These are phyloP conservation scores for Geotrichum ghanense DNA, from an alignment of 805 yeast genomes.

Conservation along the genomic window DNA sequence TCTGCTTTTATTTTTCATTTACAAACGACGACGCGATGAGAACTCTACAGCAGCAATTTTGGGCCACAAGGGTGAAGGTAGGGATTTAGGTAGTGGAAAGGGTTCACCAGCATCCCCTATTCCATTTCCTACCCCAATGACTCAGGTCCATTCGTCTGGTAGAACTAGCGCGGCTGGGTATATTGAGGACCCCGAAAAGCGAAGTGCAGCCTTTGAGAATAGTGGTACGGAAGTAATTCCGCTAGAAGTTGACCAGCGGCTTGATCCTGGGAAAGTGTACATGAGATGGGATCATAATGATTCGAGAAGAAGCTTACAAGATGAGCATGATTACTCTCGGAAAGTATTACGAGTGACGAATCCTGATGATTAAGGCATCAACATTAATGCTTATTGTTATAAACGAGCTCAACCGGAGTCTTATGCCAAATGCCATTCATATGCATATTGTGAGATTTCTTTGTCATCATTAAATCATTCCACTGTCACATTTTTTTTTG, in stretches of 20 bases:
- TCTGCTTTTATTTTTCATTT: constrained; percentile 32
- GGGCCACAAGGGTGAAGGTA: constrained; percentile 1
- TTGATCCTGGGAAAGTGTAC: constrained; percentile 46
- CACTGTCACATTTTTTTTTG: too few relatives aligned
- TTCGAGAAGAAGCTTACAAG: constrained; percentile 38
- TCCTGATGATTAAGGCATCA: too few relatives aligned
- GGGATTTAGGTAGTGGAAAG: constrained; percentile 10
- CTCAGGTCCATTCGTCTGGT: constrained; percentile 10
- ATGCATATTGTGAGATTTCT: too few relatives aligned
- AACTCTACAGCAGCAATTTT: constrained; percentile 3
- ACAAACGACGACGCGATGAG: constrained; percentile 19
- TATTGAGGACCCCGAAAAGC: neutral
- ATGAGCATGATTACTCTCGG: constrained; percentile 47
- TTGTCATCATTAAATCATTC: too few relatives aligned
- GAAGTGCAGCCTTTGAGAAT: constrained; percentile 15
- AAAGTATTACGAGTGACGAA: constrained; percentile 47
- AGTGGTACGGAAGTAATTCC: constrained; percentile 20
- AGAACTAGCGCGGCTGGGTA: constrained; percentile 13
- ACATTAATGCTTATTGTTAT: too few relatives aligned
- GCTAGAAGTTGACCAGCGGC: constrained; percentile 41
- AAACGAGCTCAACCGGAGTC: too few relatives aligned
- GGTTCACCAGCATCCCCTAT: constrained; percentile 10
- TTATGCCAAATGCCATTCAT: too few relatives aligned
- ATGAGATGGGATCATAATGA: constrained; percentile 36
- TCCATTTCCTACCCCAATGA: constrained; percentile 9